Base-by-base conservation (phyloP, 225 moss, liverwort and hornwort species). In the Ulota crispa region DNA sequence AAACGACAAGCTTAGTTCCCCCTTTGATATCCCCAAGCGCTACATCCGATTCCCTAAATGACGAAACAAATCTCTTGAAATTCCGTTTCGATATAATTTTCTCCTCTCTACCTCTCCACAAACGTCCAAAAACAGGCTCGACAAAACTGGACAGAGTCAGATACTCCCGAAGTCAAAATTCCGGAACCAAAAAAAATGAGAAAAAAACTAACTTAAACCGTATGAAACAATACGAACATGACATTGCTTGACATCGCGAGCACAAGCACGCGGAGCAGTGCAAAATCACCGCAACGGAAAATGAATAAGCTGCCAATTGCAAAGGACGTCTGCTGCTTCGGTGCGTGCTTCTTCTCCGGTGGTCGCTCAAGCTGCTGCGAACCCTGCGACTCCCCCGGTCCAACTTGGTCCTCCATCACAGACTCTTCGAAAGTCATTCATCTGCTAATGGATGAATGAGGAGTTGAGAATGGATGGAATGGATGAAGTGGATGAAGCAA, bases 1-100 rank as follows among this genome's bases (percentile, higher is more conserved):
- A 28, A 45, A 60, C 68, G 55, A 24, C 83, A 20, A 72, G 1
- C 24, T 57, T 65, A 9, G 55, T 65, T 78, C 32, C 72, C 64
- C 65, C 59, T 10, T 4, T 34, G 26, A 37, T 24, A 26, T 54
- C 31, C 31, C 70, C 41, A 69, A 43, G 62, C 34, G 74, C 54
- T 57, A 64, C 83, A 67, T 75, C 75, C 63, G 60, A 15, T 37
- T 42, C 72, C 67, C 57, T 30, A 16, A 16, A 24, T n/a, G 64
- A 7, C 78, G 52, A 67, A 37, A 77, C 56, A 4, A 26, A 27
- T 71, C 53, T 20, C 53, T 32, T 16, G 0, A 32, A 61, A 37
- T 19, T 62, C 26, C 62, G 41, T 2, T 4, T 39, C 8, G 9
- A 8, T n/a, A 3, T 45, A 8, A 0, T 7, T n/a, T 47, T 9